Base-by-base conservation (phyloP, 2,329 filamentous ascomycete species). In the Trichophyton simii region DNA sequence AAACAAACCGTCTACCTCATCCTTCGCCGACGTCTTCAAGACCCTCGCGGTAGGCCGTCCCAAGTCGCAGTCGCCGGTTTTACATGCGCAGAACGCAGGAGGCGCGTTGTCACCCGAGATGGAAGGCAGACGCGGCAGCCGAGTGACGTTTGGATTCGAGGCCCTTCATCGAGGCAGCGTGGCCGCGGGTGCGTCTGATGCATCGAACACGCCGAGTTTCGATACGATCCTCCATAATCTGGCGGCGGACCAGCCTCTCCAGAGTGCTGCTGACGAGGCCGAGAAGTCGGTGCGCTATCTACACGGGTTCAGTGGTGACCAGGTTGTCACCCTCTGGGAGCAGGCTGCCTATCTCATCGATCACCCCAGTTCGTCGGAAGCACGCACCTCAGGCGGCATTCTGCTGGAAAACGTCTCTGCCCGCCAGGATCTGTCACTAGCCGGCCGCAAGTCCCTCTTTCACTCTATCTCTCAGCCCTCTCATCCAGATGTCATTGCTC, bases 1-100 rank as follows among this genome's bases (percentile, higher is more conserved):
- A 62, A 67, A 70, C 62, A 74, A 73, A 65, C 64, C 70, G 54
- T 69, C 73, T 60, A 69, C 73, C 60, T 72, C 72, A 34, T 74
- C 68, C 63, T 72, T 76, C 64, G 72, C 73, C 61, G 73, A 75
- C 71, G 75, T 76, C 42, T 75, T 76, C 65, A 75, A 75, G 65
- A 74, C 73, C 46, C 60, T 76, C 76, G 72, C 71, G 62, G 69
- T 71, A 59, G 68, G 68, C 57, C 72, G 73, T 62, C 68, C 73
- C 6, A 75, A 74, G 68, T 73, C 72, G 28, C 69, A 71, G 60
- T 74, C 73, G 8, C 70, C 72, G 5, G 65, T 73, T 22, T 72
- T 72, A 34, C 60, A 68, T 44, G 67, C 67, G 46, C 71, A 72
- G 55, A 72, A 62, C 61, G 66, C 63, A 61, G 69, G 67, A 61